A percentile compares a stretch with the other conserved stretches of the same genome.
phyloP scores from a whole-genome alignment of 2,329 filamentous ascomycete genomes.

The Fusarium sp. region DNA sequence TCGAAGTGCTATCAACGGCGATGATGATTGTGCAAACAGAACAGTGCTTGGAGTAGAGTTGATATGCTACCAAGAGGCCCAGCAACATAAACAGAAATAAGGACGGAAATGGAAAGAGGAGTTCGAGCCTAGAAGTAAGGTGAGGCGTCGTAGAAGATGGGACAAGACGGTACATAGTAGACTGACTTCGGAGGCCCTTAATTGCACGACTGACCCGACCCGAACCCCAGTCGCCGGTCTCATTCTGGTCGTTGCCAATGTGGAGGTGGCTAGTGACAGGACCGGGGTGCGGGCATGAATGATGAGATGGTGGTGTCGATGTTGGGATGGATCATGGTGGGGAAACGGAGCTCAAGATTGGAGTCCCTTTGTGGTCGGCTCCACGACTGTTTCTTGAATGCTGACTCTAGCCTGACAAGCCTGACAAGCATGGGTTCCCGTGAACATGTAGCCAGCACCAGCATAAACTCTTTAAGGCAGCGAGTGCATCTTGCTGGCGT shows the following conservation, averaged over 20 bases:
- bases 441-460: conserved; percentile 19
- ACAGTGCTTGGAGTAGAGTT: conserved; percentile 16
- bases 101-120: conserved; percentile 45
- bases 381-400: conserved; percentile 39
- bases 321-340: conserved; percentile 48
- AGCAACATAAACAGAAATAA: conserved; percentile 36
- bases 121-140: conserved; percentile 48
- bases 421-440: conserved; percentile 25
- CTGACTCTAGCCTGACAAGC: conserved; percentile 30
- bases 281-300: conserved; percentile 49
- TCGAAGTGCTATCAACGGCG: conserved; percentile 26
- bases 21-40: conserved; percentile 24
- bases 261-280: conserved; percentile 54
- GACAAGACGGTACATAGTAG: conserved; percentile 44
- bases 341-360: conserved; percentile 47
- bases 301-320: conserved; percentile 52
- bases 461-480: conserved; percentile 27
- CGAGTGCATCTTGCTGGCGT: conserved; percentile 37
- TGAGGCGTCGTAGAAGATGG: conserved; percentile 44
- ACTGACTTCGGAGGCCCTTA: conserved; percentile 46
- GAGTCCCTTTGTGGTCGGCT: conserved; percentile 40
- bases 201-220: conserved; percentile 52
- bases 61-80: conserved; percentile 35
- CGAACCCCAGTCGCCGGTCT: conserved; percentile 50
- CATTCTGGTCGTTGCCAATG: conserved; percentile 51